Percentiles rank a stretch among this genome's conserved stretches.
phyloP scores from a whole-genome alignment of 257 asterid genomes.

The Ilex aquifolium region DNA sequence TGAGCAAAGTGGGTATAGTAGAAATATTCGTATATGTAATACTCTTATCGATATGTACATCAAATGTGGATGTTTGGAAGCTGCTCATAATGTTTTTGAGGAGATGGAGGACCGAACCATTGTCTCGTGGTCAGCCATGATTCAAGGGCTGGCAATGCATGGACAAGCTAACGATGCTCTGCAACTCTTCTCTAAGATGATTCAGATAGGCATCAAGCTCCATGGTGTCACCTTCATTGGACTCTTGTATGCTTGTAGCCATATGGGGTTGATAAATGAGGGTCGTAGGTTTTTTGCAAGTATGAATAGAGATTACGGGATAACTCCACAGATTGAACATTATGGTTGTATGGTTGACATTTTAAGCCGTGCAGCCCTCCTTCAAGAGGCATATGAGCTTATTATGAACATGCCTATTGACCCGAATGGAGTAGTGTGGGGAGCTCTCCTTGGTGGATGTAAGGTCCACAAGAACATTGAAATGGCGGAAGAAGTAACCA shows the following conservation, averaged over 20 bases:
- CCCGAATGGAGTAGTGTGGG: constrained; percentile 65
- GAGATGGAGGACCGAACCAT: constrained; percentile 42
- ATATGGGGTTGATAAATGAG: constrained; percentile 47
- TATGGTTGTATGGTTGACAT: constrained; percentile 84
- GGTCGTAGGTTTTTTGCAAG: constrained; percentile 42
- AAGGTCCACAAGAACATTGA: constrained; percentile 48
- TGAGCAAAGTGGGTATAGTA: constrained; percentile 24
- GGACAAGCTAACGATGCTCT: constrained; percentile 52
- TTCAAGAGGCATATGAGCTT: constrained; percentile 49
- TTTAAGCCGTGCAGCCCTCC: constrained; percentile 55
- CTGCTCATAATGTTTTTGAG: constrained; percentile 41
- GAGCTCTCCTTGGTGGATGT: constrained; percentile 74
- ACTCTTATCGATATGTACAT: constrained; percentile 60
- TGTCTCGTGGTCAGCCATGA: constrained; percentile 71
- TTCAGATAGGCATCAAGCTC: constrained; percentile 42
- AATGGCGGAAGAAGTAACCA: constrained; percentile 51
- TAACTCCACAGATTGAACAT: constrained; percentile 52
- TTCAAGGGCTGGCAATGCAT: constrained; percentile 65
- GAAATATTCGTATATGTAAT: constrained; percentile 42
- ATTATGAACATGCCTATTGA: constrained; percentile 44
- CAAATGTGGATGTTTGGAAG: constrained; percentile 55
- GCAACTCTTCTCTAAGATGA: constrained; percentile 45
- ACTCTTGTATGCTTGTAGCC: constrained; percentile 61
- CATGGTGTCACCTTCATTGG: constrained; percentile 62
- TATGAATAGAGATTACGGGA: constrained; percentile 44